Conservation (phyloP, 192 early-diverging fungal species). For the Coemansia sp. region DNA sequence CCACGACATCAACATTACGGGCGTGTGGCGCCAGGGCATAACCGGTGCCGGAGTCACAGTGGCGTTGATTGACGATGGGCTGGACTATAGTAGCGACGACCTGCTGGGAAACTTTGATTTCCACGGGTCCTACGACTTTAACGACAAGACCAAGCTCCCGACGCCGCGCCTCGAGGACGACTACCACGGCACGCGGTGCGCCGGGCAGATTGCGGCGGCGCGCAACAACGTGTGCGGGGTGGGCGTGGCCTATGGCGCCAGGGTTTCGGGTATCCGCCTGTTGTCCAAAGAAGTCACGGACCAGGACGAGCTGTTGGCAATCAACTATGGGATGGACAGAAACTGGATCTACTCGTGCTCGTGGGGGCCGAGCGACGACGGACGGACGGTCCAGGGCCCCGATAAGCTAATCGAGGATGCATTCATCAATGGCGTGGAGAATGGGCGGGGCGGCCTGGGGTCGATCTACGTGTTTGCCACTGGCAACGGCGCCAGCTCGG, state of each 20-base stretch:
- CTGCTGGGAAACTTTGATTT: constrained; percentile 83
- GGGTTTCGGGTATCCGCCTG: constrained; percentile 85
- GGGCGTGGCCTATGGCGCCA: constrained; percentile 84
- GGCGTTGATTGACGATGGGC: constrained; percentile 91
- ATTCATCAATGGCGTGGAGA: constrained; percentile 76
- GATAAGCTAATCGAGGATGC: constrained; percentile 73
- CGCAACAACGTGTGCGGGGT: constrained; percentile 90
- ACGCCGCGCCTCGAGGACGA: constrained; percentile 72
- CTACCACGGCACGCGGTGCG: constrained; percentile 94
- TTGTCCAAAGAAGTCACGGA: constrained; percentile 86
- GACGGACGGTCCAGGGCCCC: constrained; percentile 78
- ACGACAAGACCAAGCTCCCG: constrained; percentile 69
- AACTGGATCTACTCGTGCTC: constrained; percentile 96
- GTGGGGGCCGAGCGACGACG: constrained; percentile 94
- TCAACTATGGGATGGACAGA: constrained; percentile 81
- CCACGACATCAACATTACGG: constrained; percentile 90
- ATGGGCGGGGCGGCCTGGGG: constrained; percentile 79
- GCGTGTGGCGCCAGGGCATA: constrained; percentile 84
- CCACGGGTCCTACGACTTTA: constrained; percentile 92
- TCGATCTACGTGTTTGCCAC: constrained; percentile 92
- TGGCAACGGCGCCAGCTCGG: constrained; percentile 75
- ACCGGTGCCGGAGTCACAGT: constrained; percentile 84
- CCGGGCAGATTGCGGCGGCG: constrained; percentile 93
- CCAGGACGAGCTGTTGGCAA: constrained; percentile 82
- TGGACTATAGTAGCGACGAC: constrained; percentile 82